Conservation (phyloP, 208 protist genomes). For the Acanthamoeba culbertsoni region DNA sequence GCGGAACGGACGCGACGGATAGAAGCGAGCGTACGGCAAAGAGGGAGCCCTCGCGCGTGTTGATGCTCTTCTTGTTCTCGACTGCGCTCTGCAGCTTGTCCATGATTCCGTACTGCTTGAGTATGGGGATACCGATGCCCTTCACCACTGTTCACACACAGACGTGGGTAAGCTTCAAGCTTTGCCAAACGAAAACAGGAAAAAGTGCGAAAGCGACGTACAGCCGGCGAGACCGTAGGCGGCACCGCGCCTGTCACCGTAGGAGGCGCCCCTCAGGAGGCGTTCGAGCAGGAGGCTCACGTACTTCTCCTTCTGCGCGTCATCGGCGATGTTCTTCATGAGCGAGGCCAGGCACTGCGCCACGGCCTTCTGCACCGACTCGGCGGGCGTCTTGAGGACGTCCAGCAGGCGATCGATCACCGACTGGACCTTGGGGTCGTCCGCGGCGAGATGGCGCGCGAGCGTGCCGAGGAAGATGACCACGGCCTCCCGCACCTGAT, state of each 20-base stretch:
- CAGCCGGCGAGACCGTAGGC: conserved; percentile 86
- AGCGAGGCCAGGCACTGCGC: conserved; percentile 81
- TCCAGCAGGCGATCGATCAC: conserved; percentile 77
- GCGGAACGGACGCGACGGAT: conserved; percentile 23
- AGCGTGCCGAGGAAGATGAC: conserved; percentile 81
- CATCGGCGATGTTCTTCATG: conserved; percentile 55
- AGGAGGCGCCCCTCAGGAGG: conserved; percentile 64
- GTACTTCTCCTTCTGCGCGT: conserved; percentile 29
- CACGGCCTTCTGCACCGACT: conserved; percentile 83
- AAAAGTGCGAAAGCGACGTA: not conserved
- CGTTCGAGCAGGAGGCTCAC: conserved; percentile 56
- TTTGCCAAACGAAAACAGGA: not conserved
- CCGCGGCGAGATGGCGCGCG: conserved; percentile 72
- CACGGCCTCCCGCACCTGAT: conserved; percentile 70
- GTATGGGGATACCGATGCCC: conserved; percentile 80
- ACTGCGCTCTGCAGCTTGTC: conserved; percentile 71
- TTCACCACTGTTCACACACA: conserved; percentile 77
- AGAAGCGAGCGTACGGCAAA: conserved; percentile 73
- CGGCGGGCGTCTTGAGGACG: conserved; percentile 83
- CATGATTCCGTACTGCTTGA: conserved; percentile 85
- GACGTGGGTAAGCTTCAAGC: not conserved
- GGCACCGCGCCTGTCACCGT: conserved; percentile 80
- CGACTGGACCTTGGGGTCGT: conserved; percentile 69
- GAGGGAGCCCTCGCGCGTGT: conserved; percentile 76
- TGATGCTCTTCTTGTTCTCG: conserved; percentile 78